A percentile compares a stretch with the other conserved stretches of the same genome.
These are phyloP conservation scores for Aspergillus versicolor DNA, from an alignment of 2,329 filamentous ascomycete species.

Conservation along the genomic window DNA sequence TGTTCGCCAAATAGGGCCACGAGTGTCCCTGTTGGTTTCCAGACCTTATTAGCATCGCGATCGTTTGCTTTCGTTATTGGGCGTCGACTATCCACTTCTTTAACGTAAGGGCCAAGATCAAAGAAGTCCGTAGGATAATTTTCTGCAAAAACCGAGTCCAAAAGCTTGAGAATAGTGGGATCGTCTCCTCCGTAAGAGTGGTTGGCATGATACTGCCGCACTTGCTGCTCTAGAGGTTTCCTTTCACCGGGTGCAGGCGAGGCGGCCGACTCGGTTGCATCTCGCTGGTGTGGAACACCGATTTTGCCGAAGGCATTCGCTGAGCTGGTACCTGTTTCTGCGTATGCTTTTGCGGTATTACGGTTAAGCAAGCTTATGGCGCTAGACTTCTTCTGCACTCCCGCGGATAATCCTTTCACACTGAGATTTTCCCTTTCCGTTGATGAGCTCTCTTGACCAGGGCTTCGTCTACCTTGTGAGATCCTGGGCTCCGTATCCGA, in stretches of 20 bases:
- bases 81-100: conserved; percentile 58
- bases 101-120: conserved; percentile 76
- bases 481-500: conserved; percentile 36
- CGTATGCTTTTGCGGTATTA: conserved; percentile 58
- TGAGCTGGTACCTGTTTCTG: conserved; percentile 65
- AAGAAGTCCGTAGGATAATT: conserved; percentile 61
- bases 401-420: conserved; percentile 26
- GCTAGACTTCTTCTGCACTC: conserved; percentile 48
- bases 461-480: conserved; percentile 24
- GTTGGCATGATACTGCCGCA: conserved; percentile 57
- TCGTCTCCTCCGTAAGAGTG: conserved; percentile 85
- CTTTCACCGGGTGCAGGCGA: conserved; percentile 37
- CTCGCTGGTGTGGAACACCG: conserved; percentile 51
- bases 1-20: conserved; percentile 91
- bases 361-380: conserved; percentile 61
- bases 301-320: conserved; percentile 65
- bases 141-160: conserved; percentile 80
- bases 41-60: conserved; percentile 60
- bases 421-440: conserved; percentile 31
- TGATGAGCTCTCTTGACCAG: conserved; percentile 31
- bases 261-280: conserved; percentile 34
- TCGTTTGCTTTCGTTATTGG: conserved; percentile 56
- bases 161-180: conserved; percentile 59
- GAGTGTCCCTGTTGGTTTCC: conserved; percentile 80
- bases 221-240: conserved; percentile 23